Base-by-base conservation (phyloP, 1,139 yeast species). In the Kodamaea sp. region DNA sequence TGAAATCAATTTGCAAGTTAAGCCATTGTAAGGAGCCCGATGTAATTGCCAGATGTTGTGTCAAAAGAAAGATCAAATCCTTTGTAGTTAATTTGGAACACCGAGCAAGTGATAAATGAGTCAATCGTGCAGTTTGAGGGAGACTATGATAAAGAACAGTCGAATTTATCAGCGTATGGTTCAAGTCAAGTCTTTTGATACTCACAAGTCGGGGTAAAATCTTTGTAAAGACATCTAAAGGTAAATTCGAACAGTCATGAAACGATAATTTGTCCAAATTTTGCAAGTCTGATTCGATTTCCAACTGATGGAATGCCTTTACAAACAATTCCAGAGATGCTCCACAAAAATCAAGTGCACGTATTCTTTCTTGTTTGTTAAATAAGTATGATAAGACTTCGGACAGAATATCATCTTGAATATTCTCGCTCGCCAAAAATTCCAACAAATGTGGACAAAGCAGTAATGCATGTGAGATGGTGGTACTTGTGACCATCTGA, bases 281-380 rank as follows among this genome's bases (percentile, higher is more conserved):
- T 28, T 62, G 35, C 28, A 46, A 38, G 23, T 50, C 52, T 7
- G 47, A 40, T 8, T 45, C 43, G 30, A 72, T 57, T 6, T 45
- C 49, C 8, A 75, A 55, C 29, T 59, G 53, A 27, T 69, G 65
- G 55, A 87, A 84, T n/a, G 86, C 84, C n/a, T 63, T 56, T 8
- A 79, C 79, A 54, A 86, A 85, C 23, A 58, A 65, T 36, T 70
- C 70, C 37, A 86, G 83, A 9, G 88, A 80, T 30, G 95, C 87
- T 3, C 97, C 97, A 60, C 96, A 89, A 50, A 89, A 87, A 62
- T 89, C 97, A 20, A 89, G 65, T 1, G 87, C 79, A 57, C 81
- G 79, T 34, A 90, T 65, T 41, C 73, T 66, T 8, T 76, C 75
- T 48, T 84, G 70, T 11, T 75, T 62, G 47, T 83, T 81, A 53